Base-by-base conservation (phyloP, 192 early-diverging fungal genomes). In the Entomortierella lignicola region DNA sequence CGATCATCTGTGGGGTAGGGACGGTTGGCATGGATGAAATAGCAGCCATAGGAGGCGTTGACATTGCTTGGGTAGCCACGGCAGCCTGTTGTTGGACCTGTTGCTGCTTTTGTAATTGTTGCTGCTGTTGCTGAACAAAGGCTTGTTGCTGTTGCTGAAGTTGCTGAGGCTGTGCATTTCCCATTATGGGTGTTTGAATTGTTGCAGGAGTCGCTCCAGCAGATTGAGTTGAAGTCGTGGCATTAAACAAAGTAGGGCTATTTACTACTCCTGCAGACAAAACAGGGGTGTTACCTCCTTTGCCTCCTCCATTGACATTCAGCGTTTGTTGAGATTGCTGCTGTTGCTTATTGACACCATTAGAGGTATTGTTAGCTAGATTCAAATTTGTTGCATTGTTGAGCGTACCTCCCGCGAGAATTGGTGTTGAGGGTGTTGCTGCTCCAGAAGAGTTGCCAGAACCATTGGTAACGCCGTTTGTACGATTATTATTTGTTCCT, bases 161-260 rank as follows among this genome's bases (percentile, higher is more conserved):
- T 51, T 79, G 68, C 31, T 85, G 81, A 10, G 80, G 71, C 66
- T 81, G 80, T 27, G 70, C 57, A 44, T 81, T 68, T 18, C 63
- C 68, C 75, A 79, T 65, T 39, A 73, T 64, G 1, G 71, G 70
- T 27, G 75, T 79, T 39, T 79, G 75, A 10, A 63, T 52, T 15
- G 64, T 51, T 5, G 48, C 53, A 17, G 75, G 67, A 18, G 63
- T 70, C 8, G 62, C 43, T 60, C 67, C 63, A 18, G 75, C 32
- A 30, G 62, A 30, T 6, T 66, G 50, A 13, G 74, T 50, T 8
- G 52, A 48, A 11, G 67, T 66, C 8, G 75, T 39, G 34, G 75
- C 63, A 52, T 79, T 67, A 32, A 79, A 79, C 31, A 79, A 23
- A 4, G 71, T 73, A 0, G 75, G 75, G 41, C 75, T 79, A 17